Conservation (phyloP, 352 stramenopile species). For the Pythium chondricola region DNA sequence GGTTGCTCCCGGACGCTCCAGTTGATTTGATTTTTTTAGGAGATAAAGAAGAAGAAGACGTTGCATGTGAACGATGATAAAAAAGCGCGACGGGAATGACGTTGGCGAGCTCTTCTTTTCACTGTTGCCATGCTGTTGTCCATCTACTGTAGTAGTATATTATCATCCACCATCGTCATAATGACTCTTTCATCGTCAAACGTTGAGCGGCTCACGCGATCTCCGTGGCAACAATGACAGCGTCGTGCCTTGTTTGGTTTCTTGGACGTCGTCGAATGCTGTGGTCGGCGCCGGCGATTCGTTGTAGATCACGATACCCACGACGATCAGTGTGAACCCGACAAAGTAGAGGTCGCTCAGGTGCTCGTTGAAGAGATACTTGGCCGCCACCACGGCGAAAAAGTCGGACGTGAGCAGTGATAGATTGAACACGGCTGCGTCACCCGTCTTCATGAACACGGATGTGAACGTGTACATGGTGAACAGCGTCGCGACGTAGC, state of each 20-base stretch:
- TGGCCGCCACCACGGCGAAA: conserved; percentile 88
- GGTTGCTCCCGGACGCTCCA: too few relatives aligned
- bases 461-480: conserved; percentile 90
- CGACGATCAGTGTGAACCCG: conserved; percentile 77
- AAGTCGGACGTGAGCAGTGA: conserved; percentile 95
- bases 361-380: conserved; percentile 84
- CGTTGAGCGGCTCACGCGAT: too few relatives aligned
- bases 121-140: too few relatives aligned
- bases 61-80: conserved; percentile 1
- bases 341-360: conserved; percentile 84
- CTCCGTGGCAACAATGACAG: conserved; percentile 11
- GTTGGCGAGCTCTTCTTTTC: neutral
- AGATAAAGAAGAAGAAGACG: conserved; percentile 15
- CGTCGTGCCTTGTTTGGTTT: conserved; percentile 26
- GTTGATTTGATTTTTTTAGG: conserved; percentile 28
- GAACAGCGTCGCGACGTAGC: conserved; percentile 81
- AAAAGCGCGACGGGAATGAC: conserved; percentile 1
- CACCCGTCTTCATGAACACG: conserved; percentile 71
- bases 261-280: conserved; percentile 25
- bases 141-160: too few relatives aligned
- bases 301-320: conserved; percentile 74
- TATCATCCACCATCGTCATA: too few relatives aligned
- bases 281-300: conserved; percentile 34
- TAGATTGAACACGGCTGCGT: conserved; percentile 96
- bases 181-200: too few relatives aligned